These are phyloP conservation scores for Neckera pumila DNA, from an alignment of 225 moss, liverwort and hornwort genomes.

Conservation along the genomic window DNA sequence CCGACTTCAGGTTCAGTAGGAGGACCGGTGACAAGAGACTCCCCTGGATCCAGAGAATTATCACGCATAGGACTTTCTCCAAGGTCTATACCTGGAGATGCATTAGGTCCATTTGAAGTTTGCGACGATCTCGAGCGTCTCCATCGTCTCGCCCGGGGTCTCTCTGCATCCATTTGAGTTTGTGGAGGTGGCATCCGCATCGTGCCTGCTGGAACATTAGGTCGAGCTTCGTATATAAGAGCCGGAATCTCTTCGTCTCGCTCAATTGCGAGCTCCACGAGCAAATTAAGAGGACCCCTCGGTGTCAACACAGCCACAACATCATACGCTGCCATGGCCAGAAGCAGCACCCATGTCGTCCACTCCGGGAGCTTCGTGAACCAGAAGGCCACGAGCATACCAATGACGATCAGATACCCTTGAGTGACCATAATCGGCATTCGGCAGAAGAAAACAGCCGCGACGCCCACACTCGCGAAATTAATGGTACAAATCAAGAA, in stretches of 20 bases:
- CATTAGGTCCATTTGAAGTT: neutral
- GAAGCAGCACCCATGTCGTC: slow-evolving; percentile 92
- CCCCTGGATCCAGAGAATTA: neutral
- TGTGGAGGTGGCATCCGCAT: slow-evolving; percentile 28
- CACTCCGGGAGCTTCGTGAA: slow-evolving; percentile 97
- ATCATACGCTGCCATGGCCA: slow-evolving; percentile 95
- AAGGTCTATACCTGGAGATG: slow-evolving; percentile 10
- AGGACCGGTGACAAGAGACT: slow-evolving; percentile 14
- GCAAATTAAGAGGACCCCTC: slow-evolving; percentile 90
- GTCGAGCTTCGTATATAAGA: slow-evolving; percentile 86
- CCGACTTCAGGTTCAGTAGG: slow-evolving; percentile 44
- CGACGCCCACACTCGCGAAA: slow-evolving; percentile 85
- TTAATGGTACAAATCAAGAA: slow-evolving; percentile 56
- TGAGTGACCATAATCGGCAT: slow-evolving; percentile 94
- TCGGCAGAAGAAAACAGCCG: slow-evolving; percentile 82
- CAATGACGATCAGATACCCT: slow-evolving; percentile 77
- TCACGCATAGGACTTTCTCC: slow-evolving; percentile 7
- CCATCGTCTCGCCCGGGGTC: slow-evolving; percentile 27
- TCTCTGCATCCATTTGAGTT: slow-evolving; percentile 4
- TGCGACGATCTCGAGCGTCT: slow-evolving; percentile 14
- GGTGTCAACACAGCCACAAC: slow-evolving; percentile 85
- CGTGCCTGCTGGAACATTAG: slow-evolving; percentile 10
- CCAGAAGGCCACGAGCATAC: slow-evolving; percentile 90
- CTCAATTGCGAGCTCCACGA: slow-evolving; percentile 86
- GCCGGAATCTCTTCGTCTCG: slow-evolving; percentile 97